Base-by-base conservation (phyloP, 345 rosid genomes). In the Aurinia saxatilis region DNA sequence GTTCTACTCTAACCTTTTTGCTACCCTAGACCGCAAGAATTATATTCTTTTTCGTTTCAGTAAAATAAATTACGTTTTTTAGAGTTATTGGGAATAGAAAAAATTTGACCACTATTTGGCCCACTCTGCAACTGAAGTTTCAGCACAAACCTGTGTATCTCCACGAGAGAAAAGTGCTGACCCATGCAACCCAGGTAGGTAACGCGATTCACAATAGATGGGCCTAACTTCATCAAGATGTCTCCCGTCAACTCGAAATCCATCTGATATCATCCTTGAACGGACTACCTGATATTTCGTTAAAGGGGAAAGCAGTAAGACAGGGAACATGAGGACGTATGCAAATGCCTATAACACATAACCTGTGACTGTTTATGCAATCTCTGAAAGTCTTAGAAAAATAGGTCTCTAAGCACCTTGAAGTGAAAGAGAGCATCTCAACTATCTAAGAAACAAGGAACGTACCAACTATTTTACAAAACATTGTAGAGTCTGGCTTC, bases 151-250 rank as follows among this genome's bases (percentile, higher is more conserved):
- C 91, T 93, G 99, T 1, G 99, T 93, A 66, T 93, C 97, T 60
- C 99, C 99, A 33, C 99, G 97, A 40, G 84, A 78, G 76, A 93
- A 93, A 73, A 93, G 67, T 12, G 99, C 77, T 10, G 99, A 90
- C 63, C 99, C 99, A 79, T 85, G 97, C 76, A 87, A 63, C 35
- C 53, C 58, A 73, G 90, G 96, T 42, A 90, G 65, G 79, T 67
- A 53, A 68, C 83, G 80, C 23, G 97, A 81, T 72, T 87, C 90
- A 29, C 97, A 93, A 50, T 75, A 79, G 50, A 93, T 50, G 51
- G 95, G 84, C 75, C 99, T 84, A 38, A 92, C 96, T 82, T 89
- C 90, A 68, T 84, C 86, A 54, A 90, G 85, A 70, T 54, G 69
- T 75, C 97, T 90, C 37, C 99, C 97, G 57, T 92, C 99, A 68